These are phyloP conservation scores for Phaeotremella fagi DNA, from an alignment of 768 basidiomycete species.

Conservation along the genomic window DNA sequence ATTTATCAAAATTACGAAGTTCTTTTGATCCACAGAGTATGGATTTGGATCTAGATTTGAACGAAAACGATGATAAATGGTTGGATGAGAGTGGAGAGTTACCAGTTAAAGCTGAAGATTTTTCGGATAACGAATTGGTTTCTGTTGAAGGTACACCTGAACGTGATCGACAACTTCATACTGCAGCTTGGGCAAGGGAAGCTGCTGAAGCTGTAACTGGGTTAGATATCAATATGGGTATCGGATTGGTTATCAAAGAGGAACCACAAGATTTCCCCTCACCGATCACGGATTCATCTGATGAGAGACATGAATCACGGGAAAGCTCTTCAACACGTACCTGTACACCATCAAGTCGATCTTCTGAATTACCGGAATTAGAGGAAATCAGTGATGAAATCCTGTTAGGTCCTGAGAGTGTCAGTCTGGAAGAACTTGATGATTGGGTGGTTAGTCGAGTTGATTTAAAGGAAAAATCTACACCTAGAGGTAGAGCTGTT, in stretches of 20 bases:
- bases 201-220: slow-evolving; percentile 18
- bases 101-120: slow-evolving; percentile 35
- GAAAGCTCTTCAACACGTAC: slow-evolving; percentile 19
- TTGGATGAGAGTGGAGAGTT: slow-evolving; percentile 33
- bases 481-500: slow-evolving; percentile 16
- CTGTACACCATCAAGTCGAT: slow-evolving; percentile 28
- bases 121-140: slow-evolving; percentile 27
- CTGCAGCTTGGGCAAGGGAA: slow-evolving; percentile 32
- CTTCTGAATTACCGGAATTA: slow-evolving; percentile 27
- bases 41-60: slow-evolving; percentile 18
- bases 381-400: slow-evolving; percentile 26
- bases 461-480: slow-evolving; percentile 10
- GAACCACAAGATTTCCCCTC: slow-evolving; percentile 39
- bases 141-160: slow-evolving; percentile 33
- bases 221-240: not conserved
- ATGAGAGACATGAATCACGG: slow-evolving; percentile 23
- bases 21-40: slow-evolving; percentile 31
- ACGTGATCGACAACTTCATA: slow-evolving; percentile 30
- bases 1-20: slow-evolving; percentile 20
- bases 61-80: slow-evolving; percentile 24
- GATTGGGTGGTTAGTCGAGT: slow-evolving; percentile 15
- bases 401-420: slow-evolving; percentile 37
- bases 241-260: slow-evolving; percentile 19
- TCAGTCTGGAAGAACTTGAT: slow-evolving; percentile 33
- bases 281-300: slow-evolving; percentile 19